phyloP scores from a whole-genome alignment of 208 protist species.

The Acanthamoeba rhysodes region DNA sequence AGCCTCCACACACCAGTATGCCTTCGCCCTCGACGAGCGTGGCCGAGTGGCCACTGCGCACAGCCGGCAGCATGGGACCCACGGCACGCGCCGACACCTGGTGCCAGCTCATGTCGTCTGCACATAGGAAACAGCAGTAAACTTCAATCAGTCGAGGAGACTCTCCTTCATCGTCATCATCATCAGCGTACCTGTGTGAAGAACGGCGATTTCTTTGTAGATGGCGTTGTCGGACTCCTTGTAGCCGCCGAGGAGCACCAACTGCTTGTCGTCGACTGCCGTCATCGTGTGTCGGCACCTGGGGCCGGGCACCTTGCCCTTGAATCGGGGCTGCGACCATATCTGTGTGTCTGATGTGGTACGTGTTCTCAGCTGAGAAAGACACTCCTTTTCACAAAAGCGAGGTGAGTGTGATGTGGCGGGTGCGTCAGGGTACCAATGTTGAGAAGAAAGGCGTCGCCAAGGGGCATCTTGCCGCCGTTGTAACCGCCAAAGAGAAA shows the following conservation, averaged over 20 bases:
- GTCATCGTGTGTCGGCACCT: slow-evolving; percentile 35
- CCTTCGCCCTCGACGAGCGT: neutral
- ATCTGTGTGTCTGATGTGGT: neutral
- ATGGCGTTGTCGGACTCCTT: slow-evolving; percentile 27
- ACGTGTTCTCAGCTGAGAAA: no score
- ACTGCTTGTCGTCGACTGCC: neutral
- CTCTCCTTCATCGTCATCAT: no score
- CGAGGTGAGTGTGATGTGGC: no score
- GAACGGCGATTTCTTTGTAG: slow-evolving; percentile 32
- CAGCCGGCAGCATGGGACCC: neutral
- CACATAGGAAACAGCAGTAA: neutral
- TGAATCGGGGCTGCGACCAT: slow-evolving; percentile 6
- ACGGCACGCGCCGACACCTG: neutral
- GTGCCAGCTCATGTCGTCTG: slow-evolving; percentile 63
- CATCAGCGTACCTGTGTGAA: slow-evolving; percentile 5
- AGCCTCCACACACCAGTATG: slow-evolving; percentile 51
- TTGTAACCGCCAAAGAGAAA: slow-evolving; percentile 60
- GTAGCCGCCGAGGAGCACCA: slow-evolving; percentile 53
- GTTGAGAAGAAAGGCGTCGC: slow-evolving; percentile 39
- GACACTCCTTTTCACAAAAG: no score
- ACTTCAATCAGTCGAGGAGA: neutral
- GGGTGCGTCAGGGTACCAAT: neutral
- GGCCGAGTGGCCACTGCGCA: slow-evolving; percentile 27
- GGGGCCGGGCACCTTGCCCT: slow-evolving; percentile 1
- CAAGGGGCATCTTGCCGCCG: neutral